Conservation (phyloP, 371 early-diverging fungal genomes). For the Mucor racemosus region DNA sequence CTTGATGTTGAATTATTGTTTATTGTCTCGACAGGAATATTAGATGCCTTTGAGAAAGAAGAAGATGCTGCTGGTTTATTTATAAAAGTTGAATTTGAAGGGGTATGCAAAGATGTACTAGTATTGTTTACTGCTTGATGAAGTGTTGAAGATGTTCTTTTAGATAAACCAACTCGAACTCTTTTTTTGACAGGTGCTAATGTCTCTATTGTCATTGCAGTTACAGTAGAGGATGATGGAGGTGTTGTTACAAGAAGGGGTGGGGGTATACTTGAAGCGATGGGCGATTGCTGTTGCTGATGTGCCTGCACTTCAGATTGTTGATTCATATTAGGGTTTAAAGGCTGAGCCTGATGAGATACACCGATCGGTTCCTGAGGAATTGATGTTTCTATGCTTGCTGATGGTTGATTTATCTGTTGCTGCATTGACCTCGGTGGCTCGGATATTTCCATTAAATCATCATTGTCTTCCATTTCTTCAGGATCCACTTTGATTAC, state of each 20-base stretch:
- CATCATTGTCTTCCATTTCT: slow-evolving; percentile 3
- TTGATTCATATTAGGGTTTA: neutral
- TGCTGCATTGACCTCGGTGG: neutral
- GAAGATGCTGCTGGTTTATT: neutral
- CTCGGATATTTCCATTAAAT: neutral
- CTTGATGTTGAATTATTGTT: neutral
- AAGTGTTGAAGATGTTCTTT: slow-evolving; percentile 14
- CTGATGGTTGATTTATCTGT: too few relatives aligned
- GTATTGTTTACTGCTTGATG: slow-evolving; percentile 4
- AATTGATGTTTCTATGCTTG: neutral
- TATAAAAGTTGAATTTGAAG: neutral
- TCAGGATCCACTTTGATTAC: slow-evolving; percentile 9
- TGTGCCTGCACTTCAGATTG: neutral
- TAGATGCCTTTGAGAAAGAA: slow-evolving; percentile 16
- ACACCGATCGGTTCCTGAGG: neutral
- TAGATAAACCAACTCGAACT: slow-evolving; percentile 39
- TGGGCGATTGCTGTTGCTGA: neutral
- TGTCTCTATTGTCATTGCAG: too few relatives aligned
- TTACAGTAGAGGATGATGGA: neutral
- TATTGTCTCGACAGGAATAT: neutral
- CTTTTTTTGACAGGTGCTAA: slow-evolving; percentile 18
- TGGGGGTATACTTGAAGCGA: neutral
- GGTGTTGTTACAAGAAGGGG: neutral
- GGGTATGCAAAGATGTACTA: neutral
- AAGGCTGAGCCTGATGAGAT: neutral